Base-by-base conservation (phyloP, 2,329 filamentous ascomycete species). In the Penicillium sp. region DNA sequence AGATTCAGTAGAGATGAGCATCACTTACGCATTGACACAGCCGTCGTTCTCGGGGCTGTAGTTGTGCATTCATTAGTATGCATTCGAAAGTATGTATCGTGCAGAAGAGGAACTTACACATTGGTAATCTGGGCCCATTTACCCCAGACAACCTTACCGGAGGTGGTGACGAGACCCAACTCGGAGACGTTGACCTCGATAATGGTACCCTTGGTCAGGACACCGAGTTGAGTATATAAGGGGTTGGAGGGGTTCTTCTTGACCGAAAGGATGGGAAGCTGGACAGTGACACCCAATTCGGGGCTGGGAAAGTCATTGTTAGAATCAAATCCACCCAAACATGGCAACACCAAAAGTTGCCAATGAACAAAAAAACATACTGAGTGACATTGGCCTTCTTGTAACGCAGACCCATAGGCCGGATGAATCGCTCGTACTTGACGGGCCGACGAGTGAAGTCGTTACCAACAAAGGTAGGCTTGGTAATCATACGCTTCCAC, bases 161-260 rank as follows among this genome's bases (percentile, higher is more conserved):
- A 88, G 1, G 93, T 89, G 3, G 95, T 98, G 16, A 96, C 91
- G 60, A 98, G 81, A 62, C 95, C 95, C 61, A 98, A 78, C 74
- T 99, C 95, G 55, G 85, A 90, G 29, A 97, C 92, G 72, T 99
- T 96, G 68, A 98, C 92, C 77, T 98, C 93, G 70, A 93, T 86
- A 59, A 89, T 85, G 29, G 87, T 93, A 62, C 91, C 91, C 78
- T 92, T 92, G 48, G 90, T 93, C 69, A 97, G 75, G 3, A 96
- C 93, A 59, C 93, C 93, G 5, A 98, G 81, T 71, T 96, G 92
- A 0, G 93, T 97, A 78, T 96, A 96, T 71, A 96, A 83, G 0
- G 91, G 90, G 72, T 91, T 92, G 77, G 92, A 90, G 2, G 91
- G 91, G 77, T 93, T 93, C 83, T 91, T 92, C 82, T 91, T 90